phyloP scores from a whole-genome alignment of 228 moss, liverwort and hornwort species.

The Sphagnum magellanicum region DNA sequence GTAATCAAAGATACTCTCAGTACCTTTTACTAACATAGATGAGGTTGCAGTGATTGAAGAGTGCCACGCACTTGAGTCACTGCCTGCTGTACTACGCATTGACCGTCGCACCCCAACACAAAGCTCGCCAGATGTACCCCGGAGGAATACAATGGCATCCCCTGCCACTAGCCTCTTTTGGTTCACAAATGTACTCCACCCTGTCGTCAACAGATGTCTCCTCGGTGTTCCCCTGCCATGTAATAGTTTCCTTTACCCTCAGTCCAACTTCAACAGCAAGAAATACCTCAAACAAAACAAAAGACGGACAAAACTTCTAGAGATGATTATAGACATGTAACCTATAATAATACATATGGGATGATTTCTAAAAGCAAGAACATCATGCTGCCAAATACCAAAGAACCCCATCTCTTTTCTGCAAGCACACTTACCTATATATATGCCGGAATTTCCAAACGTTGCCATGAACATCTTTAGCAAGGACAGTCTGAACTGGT shows the following conservation, averaged over 20 bases:
- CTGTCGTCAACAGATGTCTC: slow-evolving; percentile 92
- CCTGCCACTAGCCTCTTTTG: slow-evolving; percentile 99
- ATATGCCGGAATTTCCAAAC: slow-evolving; percentile 99
- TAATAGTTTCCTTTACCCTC: neutral
- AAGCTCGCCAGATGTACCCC: slow-evolving; percentile 87
- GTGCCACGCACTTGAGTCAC: slow-evolving; percentile 91
- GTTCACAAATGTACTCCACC: slow-evolving; percentile 98
- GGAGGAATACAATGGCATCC: slow-evolving; percentile 92
- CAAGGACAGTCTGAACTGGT: slow-evolving; percentile 90
- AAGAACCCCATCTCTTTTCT: no score
- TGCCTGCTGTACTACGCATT: slow-evolving; percentile 84
- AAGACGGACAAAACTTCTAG: no score
- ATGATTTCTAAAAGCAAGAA: no score
- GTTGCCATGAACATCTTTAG: slow-evolving; percentile 93
- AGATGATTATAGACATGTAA: no score
- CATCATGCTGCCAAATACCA: no score
- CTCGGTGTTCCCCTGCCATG: slow-evolving; percentile 75
- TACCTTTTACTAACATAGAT: slow-evolving; percentile 77
- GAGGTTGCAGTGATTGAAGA: slow-evolving; percentile 48
- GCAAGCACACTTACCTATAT: slow-evolving; percentile 37
- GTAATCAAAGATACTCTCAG: slow-evolving; percentile 78
- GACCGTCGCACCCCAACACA: slow-evolving; percentile 96
- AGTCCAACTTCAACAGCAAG: no score
- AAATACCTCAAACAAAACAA: no score
- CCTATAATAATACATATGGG: no score